Evolutionary conservation across 495 filamentous ascomycete genomes (phyloP), one percentile per base, ranked within the genome.

Genomic region (Penicillium daleae): DNA sequence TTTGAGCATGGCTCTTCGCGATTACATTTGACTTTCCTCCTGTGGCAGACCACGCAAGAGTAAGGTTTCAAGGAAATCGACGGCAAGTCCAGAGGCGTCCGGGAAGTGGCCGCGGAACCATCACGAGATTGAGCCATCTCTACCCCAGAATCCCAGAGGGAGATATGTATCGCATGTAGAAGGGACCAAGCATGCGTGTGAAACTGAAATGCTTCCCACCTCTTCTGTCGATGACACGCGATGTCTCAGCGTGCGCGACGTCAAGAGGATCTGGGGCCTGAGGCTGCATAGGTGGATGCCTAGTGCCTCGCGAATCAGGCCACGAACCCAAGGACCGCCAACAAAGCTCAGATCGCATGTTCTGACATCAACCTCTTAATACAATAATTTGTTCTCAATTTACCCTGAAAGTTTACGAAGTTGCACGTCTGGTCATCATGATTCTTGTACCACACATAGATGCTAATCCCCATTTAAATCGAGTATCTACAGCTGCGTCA

Each of bases 1-100:
- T 86, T 88, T 53, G 85, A 83, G 63, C 88, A 90, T 33, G 85
- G 86, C 63, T 87, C 82, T 61, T 82, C 78, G 71, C 84, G 83
- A 70, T 90, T 86, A 71, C 88, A 90, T 60, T 83, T 84, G 54
- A 90, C 88, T 72, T 90, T 90, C 52, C 87, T 80, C 61, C 85
- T 85, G 64, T 87, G 83, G 66, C 88, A 90, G 48, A 87, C 70
- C 39, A 88, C 81, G 64, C 87, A 90, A 35, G 87, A 89, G 67
- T 83, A 85, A 9, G 62, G 60, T 39, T 71, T 70, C 24, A 63
- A 48, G 31, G 53, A 29, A 59, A 52, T 48, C 31, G 68, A 48
- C 26, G 61, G 31, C 32, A 37, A 63, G 15, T 63, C 52, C 54
- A 58, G 54, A 26, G 44, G 44, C 12, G 35, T 44, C 31, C 31